phyloP scores from a whole-genome alignment of 2,329 filamentous ascomycete species.

The Neonectria punicea region DNA sequence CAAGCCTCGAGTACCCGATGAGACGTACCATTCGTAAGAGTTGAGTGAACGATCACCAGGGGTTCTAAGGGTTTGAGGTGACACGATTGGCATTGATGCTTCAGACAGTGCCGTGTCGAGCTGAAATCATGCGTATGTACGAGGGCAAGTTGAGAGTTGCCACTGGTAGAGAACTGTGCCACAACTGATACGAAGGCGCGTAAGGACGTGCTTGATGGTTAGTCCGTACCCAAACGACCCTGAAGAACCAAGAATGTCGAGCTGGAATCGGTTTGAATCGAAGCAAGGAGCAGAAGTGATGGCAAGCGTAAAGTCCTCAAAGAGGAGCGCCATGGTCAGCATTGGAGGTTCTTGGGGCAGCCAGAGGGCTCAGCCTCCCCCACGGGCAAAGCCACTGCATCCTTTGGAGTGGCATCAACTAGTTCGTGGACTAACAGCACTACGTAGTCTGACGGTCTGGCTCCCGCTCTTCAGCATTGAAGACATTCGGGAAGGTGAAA shows the following conservation, averaged over 20 bases:
- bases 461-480: neutral
- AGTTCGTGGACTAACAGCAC: no score
- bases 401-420: neutral
- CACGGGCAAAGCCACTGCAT: neutral
- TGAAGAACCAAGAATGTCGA: neutral
- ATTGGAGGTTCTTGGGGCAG: neutral
- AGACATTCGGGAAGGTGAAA: neutral
- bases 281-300: neutral
- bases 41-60: neutral
- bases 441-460: neutral
- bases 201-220: no score
- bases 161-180: neutral
- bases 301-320: neutral
- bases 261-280: neutral
- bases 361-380: conserved; percentile 11
- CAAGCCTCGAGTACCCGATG: neutral
- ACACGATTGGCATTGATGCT: neutral
- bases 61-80: neutral
- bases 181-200: neutral
- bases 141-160: neutral
- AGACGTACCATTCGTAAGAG: neutral
- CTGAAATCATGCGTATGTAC: neutral
- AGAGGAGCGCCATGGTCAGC: neutral
- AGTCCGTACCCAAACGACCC: neutral
- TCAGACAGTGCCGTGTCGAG: neutral